A percentile compares a stretch with the other conserved stretches of the same genome.
phyloP scores from a whole-genome alignment of 805 yeast genomes.

The Sugiyamaella floridensis region DNA sequence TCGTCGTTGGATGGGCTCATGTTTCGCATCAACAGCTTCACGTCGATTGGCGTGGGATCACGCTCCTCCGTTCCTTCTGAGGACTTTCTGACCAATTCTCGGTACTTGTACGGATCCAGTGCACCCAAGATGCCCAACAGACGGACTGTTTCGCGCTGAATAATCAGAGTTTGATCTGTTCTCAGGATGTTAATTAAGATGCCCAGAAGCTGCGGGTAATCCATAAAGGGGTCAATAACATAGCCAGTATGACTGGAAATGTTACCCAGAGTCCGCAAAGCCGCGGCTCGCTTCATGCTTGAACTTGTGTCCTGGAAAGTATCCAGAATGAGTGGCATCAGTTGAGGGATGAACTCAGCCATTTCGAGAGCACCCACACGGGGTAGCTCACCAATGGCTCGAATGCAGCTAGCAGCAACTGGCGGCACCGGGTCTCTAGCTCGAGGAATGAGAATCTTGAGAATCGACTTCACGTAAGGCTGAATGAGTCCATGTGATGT shows the following conservation, averaged over 20 bases:
- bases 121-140: constrained; percentile 93
- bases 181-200: constrained; percentile 74
- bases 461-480: constrained; percentile 88
- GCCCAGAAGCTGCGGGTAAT: constrained; percentile 83
- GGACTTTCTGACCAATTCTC: constrained; percentile 76
- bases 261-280: constrained; percentile 80
- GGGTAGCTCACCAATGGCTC: constrained; percentile 83
- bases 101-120: constrained; percentile 89
- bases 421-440: constrained; percentile 66
- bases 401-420: constrained; percentile 79
- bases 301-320: constrained; percentile 91
- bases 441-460: constrained; percentile 73
- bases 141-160: constrained; percentile 82
- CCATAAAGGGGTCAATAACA: constrained; percentile 86
- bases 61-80: constrained; percentile 50
- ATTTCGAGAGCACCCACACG: constrained; percentile 84
- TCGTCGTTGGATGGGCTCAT: constrained; percentile 87
- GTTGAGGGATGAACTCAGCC: constrained; percentile 57
- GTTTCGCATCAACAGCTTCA: constrained; percentile 85
- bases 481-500: constrained; percentile 76
- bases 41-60: constrained; percentile 84
- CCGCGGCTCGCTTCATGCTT: constrained; percentile 82
- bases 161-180: constrained; percentile 65
- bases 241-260: constrained; percentile 87
- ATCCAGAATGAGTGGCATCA: constrained; percentile 83